A percentile compares a stretch with the other conserved stretches of the same genome.
phyloP scores from a whole-genome alignment of 805 yeast genomes.

The Candida chilensis region DNA sequence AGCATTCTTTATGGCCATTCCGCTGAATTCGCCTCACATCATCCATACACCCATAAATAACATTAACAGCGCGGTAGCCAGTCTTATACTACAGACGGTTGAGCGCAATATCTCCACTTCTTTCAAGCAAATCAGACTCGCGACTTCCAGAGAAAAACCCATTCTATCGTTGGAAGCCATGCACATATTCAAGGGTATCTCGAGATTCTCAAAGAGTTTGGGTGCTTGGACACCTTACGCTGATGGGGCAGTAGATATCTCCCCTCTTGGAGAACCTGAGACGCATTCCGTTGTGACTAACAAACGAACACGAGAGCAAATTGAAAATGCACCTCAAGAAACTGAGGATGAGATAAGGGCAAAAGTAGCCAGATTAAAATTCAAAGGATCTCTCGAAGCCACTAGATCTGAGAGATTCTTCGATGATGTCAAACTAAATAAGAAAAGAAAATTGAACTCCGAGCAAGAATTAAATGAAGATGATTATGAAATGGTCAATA shows the following conservation, averaged over 20 bases:
- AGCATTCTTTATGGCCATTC: conserved; percentile 61
- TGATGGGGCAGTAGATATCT: conserved; percentile 51
- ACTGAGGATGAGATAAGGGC: conserved; percentile 13
- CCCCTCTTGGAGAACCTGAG: conserved; percentile 43
- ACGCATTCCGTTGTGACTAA: conserved; percentile 29
- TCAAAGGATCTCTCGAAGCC: conserved; percentile 47
- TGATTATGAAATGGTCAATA: conserved; percentile 7
- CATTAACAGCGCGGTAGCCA: conserved; percentile 32
- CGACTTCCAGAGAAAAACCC: conserved; percentile 21
- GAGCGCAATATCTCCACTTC: conserved; percentile 42
- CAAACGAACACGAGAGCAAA: conserved; percentile 2
- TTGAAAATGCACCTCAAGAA: conserved; percentile 4
- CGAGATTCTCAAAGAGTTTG: conserved; percentile 50
- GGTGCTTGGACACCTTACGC: conserved; percentile 77
- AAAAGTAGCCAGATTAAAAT: conserved; percentile 43
- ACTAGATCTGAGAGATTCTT: conserved; percentile 22
- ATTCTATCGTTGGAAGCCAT: conserved; percentile 43
- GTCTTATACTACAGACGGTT: conserved; percentile 51
- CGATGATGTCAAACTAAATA: conserved; percentile 22
- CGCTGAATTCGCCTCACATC: conserved; percentile 56
- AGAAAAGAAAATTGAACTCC: conserved; percentile 8
- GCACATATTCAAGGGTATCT: conserved; percentile 50
- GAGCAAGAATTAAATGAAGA: conserved; percentile 8
- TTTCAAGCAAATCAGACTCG: conserved; percentile 29
- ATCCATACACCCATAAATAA: conserved; percentile 39